Percentiles rank a stretch among this genome's conserved stretches.
These are phyloP conservation scores for Wickerhamomyces hampshirensis DNA, from an alignment of 805 yeast species.

Conservation along the genomic window DNA sequence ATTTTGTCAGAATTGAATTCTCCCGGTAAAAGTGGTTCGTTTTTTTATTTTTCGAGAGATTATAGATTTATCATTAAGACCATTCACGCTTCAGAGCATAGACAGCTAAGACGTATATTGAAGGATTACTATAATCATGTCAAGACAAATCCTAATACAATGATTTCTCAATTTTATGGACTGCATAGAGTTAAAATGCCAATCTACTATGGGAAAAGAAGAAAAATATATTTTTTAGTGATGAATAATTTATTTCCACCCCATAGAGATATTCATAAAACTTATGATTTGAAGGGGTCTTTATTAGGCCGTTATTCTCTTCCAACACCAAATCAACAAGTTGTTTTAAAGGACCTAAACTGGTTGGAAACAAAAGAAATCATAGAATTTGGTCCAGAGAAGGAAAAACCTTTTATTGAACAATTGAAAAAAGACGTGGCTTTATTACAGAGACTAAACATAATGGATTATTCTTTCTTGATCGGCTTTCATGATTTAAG, in stretches of 20 bases:
- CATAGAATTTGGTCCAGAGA: conserved; percentile 73
- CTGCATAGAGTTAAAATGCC: conserved; percentile 92
- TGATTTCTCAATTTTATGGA: conserved; percentile 94
- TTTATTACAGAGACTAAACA: conserved; percentile 67
- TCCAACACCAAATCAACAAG: conserved; percentile 27
- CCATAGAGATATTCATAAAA: conserved; percentile 75
- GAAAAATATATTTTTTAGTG: conserved; percentile 87
- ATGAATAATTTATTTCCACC: conserved; percentile 98
- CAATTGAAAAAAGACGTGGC: conserved; percentile 76
- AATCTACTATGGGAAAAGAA: conserved; percentile 36
- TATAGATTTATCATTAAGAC: conserved; percentile 93
- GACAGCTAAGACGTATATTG: conserved; percentile 67
- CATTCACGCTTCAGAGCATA: conserved; percentile 89
- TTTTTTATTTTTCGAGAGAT: conserved; percentile 92
- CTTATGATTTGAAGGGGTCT: conserved; percentile 92
- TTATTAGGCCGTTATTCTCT: conserved; percentile 71
- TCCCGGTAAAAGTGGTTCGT: conserved; percentile 96
- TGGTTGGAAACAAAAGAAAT: conserved; percentile 67
- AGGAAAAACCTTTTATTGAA: conserved; percentile 49
- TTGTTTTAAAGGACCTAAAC: conserved; percentile 80
- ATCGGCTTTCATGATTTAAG: conserved; percentile 81
- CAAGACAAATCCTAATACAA: conserved; percentile 76
- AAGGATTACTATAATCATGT: conserved; percentile 79
- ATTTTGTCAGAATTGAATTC: conserved; percentile 88
- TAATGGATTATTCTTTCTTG: conserved; percentile 92